A percentile compares a stretch with the other conserved stretches of the same genome.
phyloP scores from a whole-genome alignment of 1,139 yeast genomes.

The Nakaseomyces delphensis region DNA sequence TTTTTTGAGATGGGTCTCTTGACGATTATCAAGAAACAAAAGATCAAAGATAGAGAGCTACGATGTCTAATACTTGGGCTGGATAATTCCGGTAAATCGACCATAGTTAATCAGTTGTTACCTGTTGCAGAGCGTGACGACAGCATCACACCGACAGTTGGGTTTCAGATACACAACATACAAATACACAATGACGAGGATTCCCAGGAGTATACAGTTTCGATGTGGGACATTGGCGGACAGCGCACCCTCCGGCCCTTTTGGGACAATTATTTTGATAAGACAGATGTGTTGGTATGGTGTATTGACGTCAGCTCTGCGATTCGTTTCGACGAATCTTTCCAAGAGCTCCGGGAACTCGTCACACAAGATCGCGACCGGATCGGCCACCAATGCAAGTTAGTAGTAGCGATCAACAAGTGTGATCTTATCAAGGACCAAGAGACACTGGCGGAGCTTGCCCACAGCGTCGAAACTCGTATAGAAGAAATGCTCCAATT shows the following conservation, averaged over 20 bases:
- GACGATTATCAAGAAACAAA: conserved; percentile 73
- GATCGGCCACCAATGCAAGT: conserved; percentile 46
- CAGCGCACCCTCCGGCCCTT: conserved; percentile 69
- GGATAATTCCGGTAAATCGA: conserved; percentile 87
- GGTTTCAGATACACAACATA: conserved; percentile 50
- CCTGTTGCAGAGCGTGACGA: conserved; percentile 33
- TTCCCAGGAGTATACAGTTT: conserved; percentile 28
- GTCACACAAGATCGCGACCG: conserved; percentile 61
- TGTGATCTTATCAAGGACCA: conserved; percentile 36
- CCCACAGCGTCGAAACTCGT: background rate
- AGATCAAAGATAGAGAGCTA: conserved; percentile 67
- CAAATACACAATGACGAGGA: conserved; percentile 29
- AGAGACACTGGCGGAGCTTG: background rate
- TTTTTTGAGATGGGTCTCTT: conserved; percentile 94
- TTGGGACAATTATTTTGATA: conserved; percentile 88
- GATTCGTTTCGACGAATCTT: conserved; percentile 58
- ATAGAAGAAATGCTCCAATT: background rate
- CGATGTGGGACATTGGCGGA: conserved; percentile 86
- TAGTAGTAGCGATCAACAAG: conserved; percentile 51
- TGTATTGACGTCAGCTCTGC: conserved; percentile 68
- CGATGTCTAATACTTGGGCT: conserved; percentile 70
- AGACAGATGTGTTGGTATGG: conserved; percentile 81
- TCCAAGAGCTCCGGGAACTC: conserved; percentile 47
- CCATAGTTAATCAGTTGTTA: conserved; percentile 50
- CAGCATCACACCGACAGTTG: conserved; percentile 51